A percentile compares a stretch with the other conserved stretches of the same genome.
These are phyloP conservation scores for Suillus luteus DNA, from an alignment of 768 basidiomycete genomes.

Conservation along the genomic window DNA sequence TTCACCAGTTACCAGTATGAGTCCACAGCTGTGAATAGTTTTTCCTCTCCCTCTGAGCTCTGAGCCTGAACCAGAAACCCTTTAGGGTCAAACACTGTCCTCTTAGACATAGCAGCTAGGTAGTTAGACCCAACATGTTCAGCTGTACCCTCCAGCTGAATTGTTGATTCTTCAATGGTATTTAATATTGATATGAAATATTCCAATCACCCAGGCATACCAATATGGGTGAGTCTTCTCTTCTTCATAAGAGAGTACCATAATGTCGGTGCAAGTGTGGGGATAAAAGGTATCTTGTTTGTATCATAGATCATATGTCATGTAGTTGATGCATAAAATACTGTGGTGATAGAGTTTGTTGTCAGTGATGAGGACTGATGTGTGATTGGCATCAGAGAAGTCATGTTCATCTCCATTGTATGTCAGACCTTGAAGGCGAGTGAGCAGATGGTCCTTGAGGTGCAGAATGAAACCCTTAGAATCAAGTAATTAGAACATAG, in stretches of 20 bases:
- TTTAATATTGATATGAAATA: not conserved
- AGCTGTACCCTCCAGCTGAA: too few species aligned
- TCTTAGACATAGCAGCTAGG: too few species aligned
- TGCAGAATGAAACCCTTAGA: slow-evolving; percentile 32
- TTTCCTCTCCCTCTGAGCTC: too few species aligned
- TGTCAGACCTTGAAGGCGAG: slow-evolving; percentile 1
- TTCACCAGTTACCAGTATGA: too few species aligned
- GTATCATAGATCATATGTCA: slow-evolving; percentile 29
- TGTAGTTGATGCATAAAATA: slow-evolving; percentile 34
- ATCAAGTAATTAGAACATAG: not conserved
- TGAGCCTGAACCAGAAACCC: too few species aligned
- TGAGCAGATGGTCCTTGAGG: slow-evolving; percentile 17
- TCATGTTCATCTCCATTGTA: slow-evolving; percentile 18
- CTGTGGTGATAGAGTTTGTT: slow-evolving; percentile 37
- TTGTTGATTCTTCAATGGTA: too few species aligned
- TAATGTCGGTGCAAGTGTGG: slow-evolving; percentile 33
- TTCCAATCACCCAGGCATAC: slow-evolving; percentile 37
- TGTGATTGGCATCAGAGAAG: slow-evolving; percentile 26
- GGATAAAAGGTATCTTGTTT: slow-evolving; percentile 19
- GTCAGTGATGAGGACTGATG: slow-evolving; percentile 23
- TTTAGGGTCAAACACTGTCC: too few species aligned
- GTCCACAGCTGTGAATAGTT: too few species aligned
- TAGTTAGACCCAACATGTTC: too few species aligned
- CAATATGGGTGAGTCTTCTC: slow-evolving; percentile 34
- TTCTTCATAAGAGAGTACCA: slow-evolving; percentile 16